Percentiles rank a stretch among this genome's conserved stretches.
Evolutionary conservation across 768 basidiomycete species (phyloP).

Genomic region (Tulasnella sp.): DNA sequence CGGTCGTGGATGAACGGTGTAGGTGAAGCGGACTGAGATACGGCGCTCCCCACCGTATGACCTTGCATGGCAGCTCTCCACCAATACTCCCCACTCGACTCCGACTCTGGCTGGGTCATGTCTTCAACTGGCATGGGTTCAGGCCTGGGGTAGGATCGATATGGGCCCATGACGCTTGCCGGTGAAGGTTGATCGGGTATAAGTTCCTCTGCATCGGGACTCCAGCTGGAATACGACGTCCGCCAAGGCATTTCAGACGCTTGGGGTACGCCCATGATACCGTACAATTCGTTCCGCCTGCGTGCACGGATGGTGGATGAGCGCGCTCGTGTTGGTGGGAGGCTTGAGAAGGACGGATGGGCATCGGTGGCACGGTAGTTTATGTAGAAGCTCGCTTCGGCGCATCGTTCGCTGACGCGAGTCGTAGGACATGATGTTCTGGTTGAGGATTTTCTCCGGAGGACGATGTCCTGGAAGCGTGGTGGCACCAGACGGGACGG

Average conservation of each 20-base stretch:
- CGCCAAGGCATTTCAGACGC: not conserved
- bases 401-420: constrained; percentile 5
- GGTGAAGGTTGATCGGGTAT: not conserved
- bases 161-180: not conserved
- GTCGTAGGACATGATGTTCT: not conserved
- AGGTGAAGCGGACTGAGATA: not conserved
- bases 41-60: not conserved
- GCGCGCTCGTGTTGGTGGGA: not conserved
- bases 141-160: not conserved
- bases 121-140: not conserved
- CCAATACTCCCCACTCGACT: constrained; percentile 7
- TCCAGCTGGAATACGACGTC: not conserved
- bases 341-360: not conserved
- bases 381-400: constrained; percentile 11
- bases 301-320: constrained; percentile 17
- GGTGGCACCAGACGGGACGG: not conserved
- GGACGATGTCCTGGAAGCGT: constrained; percentile 15
- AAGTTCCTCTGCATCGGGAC: constrained; percentile 2
- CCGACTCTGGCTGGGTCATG: not conserved
- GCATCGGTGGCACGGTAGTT: constrained; percentile 4
- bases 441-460: constrained; percentile 8
- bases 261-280: not conserved
- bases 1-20: not conserved
- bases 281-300: constrained; percentile 6
- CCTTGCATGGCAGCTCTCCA: not conserved